Conservation (phyloP, 1,284 basidiomycete species). For the Boletus smithii region DNA sequence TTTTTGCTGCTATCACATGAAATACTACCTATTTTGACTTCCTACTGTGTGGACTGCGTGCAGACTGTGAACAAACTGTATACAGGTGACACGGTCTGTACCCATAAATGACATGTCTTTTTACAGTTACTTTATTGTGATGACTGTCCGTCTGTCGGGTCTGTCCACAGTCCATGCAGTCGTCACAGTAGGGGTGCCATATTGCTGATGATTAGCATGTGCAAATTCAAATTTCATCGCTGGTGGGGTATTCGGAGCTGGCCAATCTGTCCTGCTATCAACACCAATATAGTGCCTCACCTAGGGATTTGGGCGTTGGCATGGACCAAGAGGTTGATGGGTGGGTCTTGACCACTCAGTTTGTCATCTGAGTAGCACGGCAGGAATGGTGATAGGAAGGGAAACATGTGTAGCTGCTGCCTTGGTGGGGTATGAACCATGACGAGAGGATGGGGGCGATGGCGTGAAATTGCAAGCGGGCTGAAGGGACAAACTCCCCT, state of each 20-base stretch:
- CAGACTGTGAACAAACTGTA: too few relatives aligned
- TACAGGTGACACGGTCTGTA: neutral
- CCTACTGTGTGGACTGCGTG: too few relatives aligned
- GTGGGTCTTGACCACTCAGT: neutral
- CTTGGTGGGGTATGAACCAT: neutral
- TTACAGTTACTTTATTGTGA: neutral
- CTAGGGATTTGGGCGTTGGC: neutral
- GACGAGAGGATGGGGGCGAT: too few relatives aligned
- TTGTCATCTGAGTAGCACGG: neutral
- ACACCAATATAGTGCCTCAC: neutral
- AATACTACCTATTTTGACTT: too few relatives aligned
- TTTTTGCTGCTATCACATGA: too few relatives aligned
- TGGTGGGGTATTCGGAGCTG: too few relatives aligned
- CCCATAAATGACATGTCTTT: neutral
- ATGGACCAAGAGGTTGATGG: neutral
- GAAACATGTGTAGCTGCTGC: neutral
- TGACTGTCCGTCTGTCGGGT: neutral
- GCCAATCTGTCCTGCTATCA: too few relatives aligned
- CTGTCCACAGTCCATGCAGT: neutral
- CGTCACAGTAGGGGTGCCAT: neutral
- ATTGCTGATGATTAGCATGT: constrained; percentile 3
- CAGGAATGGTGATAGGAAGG: neutral
- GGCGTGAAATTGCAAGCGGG: too few relatives aligned
- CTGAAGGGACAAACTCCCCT: too few relatives aligned
- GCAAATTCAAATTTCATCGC: neutral